Evolutionary conservation across 306 rosid genomes (phyloP).

Genomic region (Trifolium dubium): DNA sequence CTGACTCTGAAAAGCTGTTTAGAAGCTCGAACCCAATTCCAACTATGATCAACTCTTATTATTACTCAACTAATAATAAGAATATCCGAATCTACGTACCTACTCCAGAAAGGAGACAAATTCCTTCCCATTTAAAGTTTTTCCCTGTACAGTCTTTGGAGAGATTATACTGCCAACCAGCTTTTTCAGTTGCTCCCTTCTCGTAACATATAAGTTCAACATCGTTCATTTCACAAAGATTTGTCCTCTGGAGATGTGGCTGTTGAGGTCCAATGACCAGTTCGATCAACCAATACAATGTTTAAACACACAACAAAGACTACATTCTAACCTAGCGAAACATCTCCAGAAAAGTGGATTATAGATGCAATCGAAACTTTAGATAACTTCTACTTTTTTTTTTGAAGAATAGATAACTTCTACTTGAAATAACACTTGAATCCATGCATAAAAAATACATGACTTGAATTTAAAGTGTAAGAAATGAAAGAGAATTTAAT

Average conservation of each 20-base stretch:
- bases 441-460: slow-evolving; percentile 9
- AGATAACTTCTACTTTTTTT: slow-evolving; percentile 8
- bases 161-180: slow-evolving; percentile 76
- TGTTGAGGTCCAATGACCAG: slow-evolving; percentile 52
- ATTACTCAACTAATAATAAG: not conserved
- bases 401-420: too few species aligned
- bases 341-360: slow-evolving; percentile 3
- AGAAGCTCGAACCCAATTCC: slow-evolving; percentile 25
- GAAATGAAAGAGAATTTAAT: slow-evolving; percentile 11
- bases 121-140: slow-evolving; percentile 76
- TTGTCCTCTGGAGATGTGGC: slow-evolving; percentile 97
- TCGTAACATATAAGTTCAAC: slow-evolving; percentile 77
- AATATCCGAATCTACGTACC: slow-evolving; percentile 54
- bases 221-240: slow-evolving; percentile 96
- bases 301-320: not conserved
- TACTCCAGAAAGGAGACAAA: slow-evolving; percentile 85
- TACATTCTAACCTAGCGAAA: slow-evolving; percentile 8
- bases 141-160: slow-evolving; percentile 94
- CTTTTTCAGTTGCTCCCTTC: slow-evolving; percentile 79
- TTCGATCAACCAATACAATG: slow-evolving; percentile 1
- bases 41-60: not conserved
- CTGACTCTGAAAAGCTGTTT: slow-evolving; percentile 19
- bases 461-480: slow-evolving; percentile 16
- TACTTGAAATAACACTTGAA: slow-evolving; percentile 3
- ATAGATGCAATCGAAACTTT: not conserved